phyloP scores from a whole-genome alignment of 176 grass and related monocot species.

The Aegilops longissima region DNA sequence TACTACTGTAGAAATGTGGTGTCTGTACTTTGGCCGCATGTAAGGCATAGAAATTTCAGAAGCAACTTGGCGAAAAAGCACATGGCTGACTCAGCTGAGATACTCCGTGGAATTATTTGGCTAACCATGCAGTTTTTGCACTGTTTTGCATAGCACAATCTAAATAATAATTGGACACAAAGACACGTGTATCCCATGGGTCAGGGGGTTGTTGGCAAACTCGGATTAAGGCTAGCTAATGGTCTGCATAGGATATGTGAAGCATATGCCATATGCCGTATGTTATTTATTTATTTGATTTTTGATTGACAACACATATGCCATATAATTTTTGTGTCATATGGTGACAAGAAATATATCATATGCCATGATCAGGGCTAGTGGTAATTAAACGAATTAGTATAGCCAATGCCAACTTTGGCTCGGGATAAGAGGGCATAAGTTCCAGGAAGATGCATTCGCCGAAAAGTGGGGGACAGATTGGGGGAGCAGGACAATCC shows the following conservation, averaged over 20 bases:
- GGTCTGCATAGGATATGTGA: background rate
- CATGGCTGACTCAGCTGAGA: constrained; percentile 36
- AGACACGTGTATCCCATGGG: background rate
- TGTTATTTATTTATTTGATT: background rate
- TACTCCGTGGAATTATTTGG: background rate
- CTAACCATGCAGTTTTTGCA: background rate
- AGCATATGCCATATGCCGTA: constrained; percentile 8
- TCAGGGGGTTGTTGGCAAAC: background rate
- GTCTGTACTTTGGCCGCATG: too few species aligned
- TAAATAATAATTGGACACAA: background rate
- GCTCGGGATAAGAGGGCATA: constrained; percentile 25
- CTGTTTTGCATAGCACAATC: background rate
- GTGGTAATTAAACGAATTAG: background rate
- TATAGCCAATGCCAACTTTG: background rate
- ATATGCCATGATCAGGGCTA: too few species aligned
- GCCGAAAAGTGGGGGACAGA: background rate
- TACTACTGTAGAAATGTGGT: background rate
- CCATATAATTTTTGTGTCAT: background rate
- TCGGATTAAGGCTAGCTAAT: background rate
- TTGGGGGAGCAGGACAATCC: background rate
- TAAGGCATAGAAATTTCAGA: too few species aligned
- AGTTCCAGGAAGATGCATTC: constrained; percentile 7
- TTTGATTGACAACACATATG: too few species aligned
- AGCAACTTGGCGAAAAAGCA: background rate
- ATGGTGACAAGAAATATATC: too few species aligned